These are phyloP conservation scores for Microcera coccophila DNA, from an alignment of 2,329 filamentous ascomycete species.

Conservation along the genomic window DNA sequence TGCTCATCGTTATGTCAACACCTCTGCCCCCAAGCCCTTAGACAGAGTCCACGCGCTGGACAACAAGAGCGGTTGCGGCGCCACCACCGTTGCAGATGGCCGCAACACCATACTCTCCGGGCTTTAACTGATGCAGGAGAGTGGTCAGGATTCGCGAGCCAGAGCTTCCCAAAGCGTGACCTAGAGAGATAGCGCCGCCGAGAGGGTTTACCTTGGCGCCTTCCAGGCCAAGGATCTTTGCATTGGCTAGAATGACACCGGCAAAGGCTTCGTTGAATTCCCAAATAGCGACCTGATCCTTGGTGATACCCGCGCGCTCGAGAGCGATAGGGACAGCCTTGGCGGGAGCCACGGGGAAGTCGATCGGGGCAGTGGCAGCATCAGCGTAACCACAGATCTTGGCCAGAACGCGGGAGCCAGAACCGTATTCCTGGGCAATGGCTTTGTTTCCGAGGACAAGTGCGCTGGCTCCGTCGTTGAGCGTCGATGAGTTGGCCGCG, in stretches of 20 bases:
- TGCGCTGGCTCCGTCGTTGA: conserved; percentile 92
- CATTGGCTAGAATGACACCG: conserved; percentile 89
- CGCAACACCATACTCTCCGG: conserved; percentile 89
- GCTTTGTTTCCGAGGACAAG: conserved; percentile 79
- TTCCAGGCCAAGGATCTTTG: conserved; percentile 82
- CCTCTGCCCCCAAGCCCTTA: too few species aligned
- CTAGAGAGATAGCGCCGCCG: conserved; percentile 86
- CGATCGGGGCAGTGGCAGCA: conserved; percentile 83
- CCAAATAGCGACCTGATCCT: conserved; percentile 90
- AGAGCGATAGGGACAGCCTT: conserved; percentile 90
- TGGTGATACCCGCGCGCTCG: conserved; percentile 81
- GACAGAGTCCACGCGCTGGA: conserved; percentile 70
- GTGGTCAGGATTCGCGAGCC: conserved; percentile 88
- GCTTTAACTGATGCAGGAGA: conserved; percentile 83
- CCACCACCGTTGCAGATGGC: conserved; percentile 97
- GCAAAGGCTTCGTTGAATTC: conserved; percentile 99
- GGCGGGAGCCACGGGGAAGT: conserved; percentile 90
- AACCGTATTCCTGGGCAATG: conserved; percentile 74
- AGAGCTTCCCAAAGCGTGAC: conserved; percentile 89
- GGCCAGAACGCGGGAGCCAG: conserved; percentile 76
- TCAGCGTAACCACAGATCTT: conserved; percentile 82
- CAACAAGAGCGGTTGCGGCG: conserved; percentile 84
- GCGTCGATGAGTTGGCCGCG: conserved; percentile 86
- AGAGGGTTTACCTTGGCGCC: conserved; percentile 79
- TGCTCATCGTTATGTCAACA: not conserved